Base-by-base conservation (phyloP, 2,329 filamentous ascomycete species). In the Myriangium duriaei region DNA sequence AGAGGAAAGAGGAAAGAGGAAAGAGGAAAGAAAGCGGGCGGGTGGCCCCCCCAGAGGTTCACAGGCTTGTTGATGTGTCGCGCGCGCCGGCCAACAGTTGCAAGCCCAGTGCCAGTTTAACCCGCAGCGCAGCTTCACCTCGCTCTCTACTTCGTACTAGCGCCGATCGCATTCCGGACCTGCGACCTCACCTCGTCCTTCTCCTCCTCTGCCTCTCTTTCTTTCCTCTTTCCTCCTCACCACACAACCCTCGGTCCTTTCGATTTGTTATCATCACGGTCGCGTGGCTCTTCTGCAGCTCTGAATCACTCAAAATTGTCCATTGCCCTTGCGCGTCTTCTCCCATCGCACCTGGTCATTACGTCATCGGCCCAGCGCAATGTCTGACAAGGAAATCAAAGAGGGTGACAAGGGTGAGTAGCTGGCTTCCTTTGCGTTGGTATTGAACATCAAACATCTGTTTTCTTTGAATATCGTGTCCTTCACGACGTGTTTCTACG, bases 321-420 rank as follows among this genome's bases (percentile, higher is more conserved):
- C 36, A 28, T 30, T 32, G 28, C 29, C 19, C 32, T 33, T 39
- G 36, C 30, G 36, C 36, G 14, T 15, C 36, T 17, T 14, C 13
- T 15, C n/a, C 11, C 12, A 32, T 32, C 12, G n/a, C 12, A 32
- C 19, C 26, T 19, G 12, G 17, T 10, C 16, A 19, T 39, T 39
- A 39, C 36, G 36, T 39, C 36, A 39, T 39, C 30, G 30, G 13
- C 15, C 40, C 37, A 32, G 28, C 26, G 38, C 46, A 42, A 68
- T 69, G 66, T 54, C 64, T 42, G 59, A 59, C 49, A 60, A 64
- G 41, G 54, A 63, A 41, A 56, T 66, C 48, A 61, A 71, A 54
- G 61, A 68, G 52, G 68, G 67, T 44, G 64, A 68, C 48, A 59
- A 67, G 59, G 64, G 64, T 66, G 58, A 42, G 60, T 50, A 5